Evolutionary conservation across 108 stramenopile genomes (phyloP).

Genomic region (Ochromonas danica): DNA sequence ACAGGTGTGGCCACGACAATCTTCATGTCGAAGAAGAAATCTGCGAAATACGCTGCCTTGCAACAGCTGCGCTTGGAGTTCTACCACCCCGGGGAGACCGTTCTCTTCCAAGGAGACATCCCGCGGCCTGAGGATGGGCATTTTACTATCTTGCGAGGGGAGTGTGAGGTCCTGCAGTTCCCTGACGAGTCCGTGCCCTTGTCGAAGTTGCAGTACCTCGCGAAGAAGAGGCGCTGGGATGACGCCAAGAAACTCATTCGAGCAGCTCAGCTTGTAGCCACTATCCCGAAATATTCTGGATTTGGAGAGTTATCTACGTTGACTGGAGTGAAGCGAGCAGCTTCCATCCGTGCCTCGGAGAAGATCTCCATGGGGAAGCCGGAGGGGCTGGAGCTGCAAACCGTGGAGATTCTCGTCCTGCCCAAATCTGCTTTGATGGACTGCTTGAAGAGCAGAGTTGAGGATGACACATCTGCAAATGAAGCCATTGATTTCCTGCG

Average conservation of each 20-base stretch:
- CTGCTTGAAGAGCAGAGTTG: constrained; percentile 1
- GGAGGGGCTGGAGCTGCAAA: background rate
- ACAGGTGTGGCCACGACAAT: constrained; percentile 22
- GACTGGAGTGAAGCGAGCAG: constrained; percentile 13
- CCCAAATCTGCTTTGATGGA: constrained; percentile 23
- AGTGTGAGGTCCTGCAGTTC: constrained; percentile 8
- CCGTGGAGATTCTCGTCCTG: constrained; percentile 19
- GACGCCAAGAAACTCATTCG: background rate
- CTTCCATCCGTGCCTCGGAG: background rate
- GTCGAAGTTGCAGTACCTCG: background rate
- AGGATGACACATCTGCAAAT: background rate
- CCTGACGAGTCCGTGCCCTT: constrained; percentile 23
- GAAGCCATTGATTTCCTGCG: constrained; percentile 35
- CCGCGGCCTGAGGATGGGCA: constrained; percentile 31
- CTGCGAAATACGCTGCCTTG: constrained; percentile 1
- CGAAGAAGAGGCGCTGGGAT: constrained; percentile 1
- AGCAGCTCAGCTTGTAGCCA: constrained; percentile 6
- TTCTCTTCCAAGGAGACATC: constrained; percentile 18
- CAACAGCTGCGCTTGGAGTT: constrained; percentile 25
- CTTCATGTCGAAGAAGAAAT: constrained; percentile 18
- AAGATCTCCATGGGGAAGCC: background rate
- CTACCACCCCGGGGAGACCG: background rate
- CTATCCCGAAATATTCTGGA: constrained; percentile 21
- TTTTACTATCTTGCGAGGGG: constrained; percentile 19
- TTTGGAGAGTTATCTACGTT: constrained; percentile 36